Evolutionary conservation across 108 stramenopile species (phyloP).

Genomic region (Cylindrotheca fusiformis): DNA sequence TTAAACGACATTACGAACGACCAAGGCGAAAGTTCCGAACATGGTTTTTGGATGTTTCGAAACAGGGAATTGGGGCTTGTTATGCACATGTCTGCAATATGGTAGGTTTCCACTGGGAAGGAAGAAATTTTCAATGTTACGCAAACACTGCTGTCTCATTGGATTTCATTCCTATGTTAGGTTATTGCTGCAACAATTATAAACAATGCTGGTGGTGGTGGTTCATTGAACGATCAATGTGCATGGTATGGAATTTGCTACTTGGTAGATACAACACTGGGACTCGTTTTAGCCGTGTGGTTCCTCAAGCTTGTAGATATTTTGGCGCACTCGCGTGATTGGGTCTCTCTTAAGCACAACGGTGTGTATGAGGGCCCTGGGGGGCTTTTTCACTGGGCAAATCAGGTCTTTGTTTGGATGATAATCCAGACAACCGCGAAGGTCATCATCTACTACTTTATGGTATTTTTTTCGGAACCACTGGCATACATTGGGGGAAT

Average conservation of each 20-base stretch:
- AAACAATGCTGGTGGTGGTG: conserved; percentile 49
- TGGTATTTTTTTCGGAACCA: conserved; percentile 55
- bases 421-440: conserved; percentile 75
- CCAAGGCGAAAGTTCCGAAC: conserved; percentile 76
- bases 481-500: conserved; percentile 66
- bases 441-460: conserved; percentile 71
- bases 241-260: conserved; percentile 92
- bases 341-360: conserved; percentile 77
- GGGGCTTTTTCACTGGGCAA: conserved; percentile 69
- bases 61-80: conserved; percentile 86
- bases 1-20: conserved; percentile 72
- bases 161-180: conserved; percentile 17
- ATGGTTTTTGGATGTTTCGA: conserved; percentile 86
- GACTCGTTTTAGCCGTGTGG: conserved; percentile 71
- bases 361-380: conserved; percentile 79
- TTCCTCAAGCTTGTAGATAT: conserved; percentile 62
- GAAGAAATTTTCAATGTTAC: not conserved
- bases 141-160: not conserved
- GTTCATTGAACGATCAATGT: conserved; percentile 77
- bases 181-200: conserved; percentile 79
- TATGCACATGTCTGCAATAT: conserved; percentile 91
- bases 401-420: conserved; percentile 80
- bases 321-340: conserved; percentile 62
- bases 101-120: conserved; percentile 37
- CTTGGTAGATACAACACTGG: conserved; percentile 85